Evolutionary conservation across 2,329 filamentous ascomycete genomes (phyloP), one percentile per base, ranked within the genome.

Genomic region (Diaporthe sp.): DNA sequence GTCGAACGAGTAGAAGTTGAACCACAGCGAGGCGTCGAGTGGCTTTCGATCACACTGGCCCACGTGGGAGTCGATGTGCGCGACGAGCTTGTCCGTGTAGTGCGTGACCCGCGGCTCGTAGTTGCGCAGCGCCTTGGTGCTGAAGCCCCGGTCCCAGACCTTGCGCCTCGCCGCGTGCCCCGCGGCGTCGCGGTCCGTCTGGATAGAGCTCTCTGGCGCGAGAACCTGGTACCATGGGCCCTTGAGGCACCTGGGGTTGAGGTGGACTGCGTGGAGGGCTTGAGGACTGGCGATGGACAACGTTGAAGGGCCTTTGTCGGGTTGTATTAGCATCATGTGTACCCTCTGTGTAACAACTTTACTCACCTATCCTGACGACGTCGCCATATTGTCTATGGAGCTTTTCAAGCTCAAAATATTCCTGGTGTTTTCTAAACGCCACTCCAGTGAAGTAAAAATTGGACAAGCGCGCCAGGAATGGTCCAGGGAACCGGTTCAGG

Each of bases 11-110:
- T 82, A 83, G 58, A 82, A 83, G 71, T 81, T 82, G 74, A 83
- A 82, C 80, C 81, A 83, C 5, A 78, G 75, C 0, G 82, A 77
- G 5, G 79, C 78, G 52, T 85, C 77, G 7, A 84, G 71, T 0
- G 78, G 72, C 8, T 71, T 68, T 1, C 7, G 50, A n/a, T 54
- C 22, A 7, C 15, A 10, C 25, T 54, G 10, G 1, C 79, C 79
- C 12, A 77, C 67, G 5, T 78, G 47, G 10, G 74, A 68, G 15
- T 79, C 67, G 19, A 83, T 77, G 25, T 79, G 74, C 8, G 75
- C 67, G 1, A 81, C 55, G 30, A 82, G 75, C 67, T 79, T 75
- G 30, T 76, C 67, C 1, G 78, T 78, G 72, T 81, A 80, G 15
- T 77, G 61, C 0, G 74, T 61, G 0, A 83, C 80, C 4, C 79